phyloP scores from a whole-genome alignment of 768 basidiomycete species.

The Naganishia randhawae region DNA sequence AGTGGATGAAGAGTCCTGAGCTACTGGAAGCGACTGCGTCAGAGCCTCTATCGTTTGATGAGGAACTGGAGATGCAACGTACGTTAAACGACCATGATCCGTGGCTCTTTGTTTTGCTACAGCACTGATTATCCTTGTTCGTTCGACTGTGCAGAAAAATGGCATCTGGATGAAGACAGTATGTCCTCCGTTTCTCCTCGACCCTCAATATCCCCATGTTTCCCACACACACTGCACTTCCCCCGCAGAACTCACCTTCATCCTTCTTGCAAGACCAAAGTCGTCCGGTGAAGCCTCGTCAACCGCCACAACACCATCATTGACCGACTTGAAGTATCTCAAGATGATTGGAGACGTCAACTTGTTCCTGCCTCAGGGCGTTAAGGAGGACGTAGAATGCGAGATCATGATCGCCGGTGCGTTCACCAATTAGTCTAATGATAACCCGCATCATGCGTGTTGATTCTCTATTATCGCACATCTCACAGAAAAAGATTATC shows the following conservation, averaged over 20 bases:
- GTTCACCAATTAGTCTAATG: too few species aligned
- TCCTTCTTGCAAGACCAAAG: slow-evolving; percentile 62
- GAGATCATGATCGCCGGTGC: slow-evolving; percentile 90
- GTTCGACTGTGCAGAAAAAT: slow-evolving; percentile 59
- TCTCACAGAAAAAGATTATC: slow-evolving; percentile 60
- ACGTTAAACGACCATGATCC: slow-evolving; percentile 39
- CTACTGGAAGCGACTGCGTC: slow-evolving; percentile 76
- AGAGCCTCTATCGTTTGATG: slow-evolving; percentile 71
- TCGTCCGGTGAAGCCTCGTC: neutral
- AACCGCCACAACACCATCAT: slow-evolving; percentile 32
- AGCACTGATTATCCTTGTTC: neutral
- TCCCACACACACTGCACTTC: neutral
- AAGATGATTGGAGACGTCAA: slow-evolving; percentile 92
- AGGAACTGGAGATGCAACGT: slow-evolving; percentile 91
- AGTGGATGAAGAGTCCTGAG: slow-evolving; percentile 78
- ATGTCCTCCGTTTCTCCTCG: slow-evolving; percentile 36
- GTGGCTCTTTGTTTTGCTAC: slow-evolving; percentile 1
- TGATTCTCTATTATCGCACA: neutral
- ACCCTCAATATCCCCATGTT: neutral
- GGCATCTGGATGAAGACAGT: slow-evolving; percentile 84
- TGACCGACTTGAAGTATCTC: slow-evolving; percentile 50
- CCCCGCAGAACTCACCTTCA: slow-evolving; percentile 74
- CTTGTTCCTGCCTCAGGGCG: slow-evolving; percentile 70
- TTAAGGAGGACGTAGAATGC: slow-evolving; percentile 66
- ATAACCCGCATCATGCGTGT: too few species aligned